phyloP scores from a whole-genome alignment of 2,329 filamentous ascomycete genomes.

The Gaeumannomyces sp. region DNA sequence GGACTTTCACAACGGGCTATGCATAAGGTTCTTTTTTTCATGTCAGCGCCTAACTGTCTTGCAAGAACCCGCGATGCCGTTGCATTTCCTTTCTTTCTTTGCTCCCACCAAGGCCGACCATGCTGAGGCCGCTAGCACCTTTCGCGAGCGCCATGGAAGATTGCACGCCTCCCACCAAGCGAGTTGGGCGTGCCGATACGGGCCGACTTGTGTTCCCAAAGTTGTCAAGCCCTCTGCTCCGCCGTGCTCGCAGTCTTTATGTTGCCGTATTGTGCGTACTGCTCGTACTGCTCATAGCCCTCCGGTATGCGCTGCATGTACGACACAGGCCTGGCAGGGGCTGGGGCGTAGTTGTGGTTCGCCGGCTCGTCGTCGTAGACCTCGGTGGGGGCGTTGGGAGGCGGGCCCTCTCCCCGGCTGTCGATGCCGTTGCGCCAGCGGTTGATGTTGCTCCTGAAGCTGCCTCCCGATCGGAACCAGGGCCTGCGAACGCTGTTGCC shows the following conservation, averaged over 20 bases:
- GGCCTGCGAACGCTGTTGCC: conserved; percentile 1
- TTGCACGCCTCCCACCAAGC: not conserved
- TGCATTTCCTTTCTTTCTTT: not conserved
- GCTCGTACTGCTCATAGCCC: not conserved
- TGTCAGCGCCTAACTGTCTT: too few species aligned
- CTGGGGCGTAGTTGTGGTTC: conserved; percentile 4
- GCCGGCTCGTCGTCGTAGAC: conserved; percentile 3
- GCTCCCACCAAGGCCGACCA: not conserved
- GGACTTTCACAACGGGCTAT: too few species aligned
- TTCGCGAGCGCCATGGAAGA: not conserved
- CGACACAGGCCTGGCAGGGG: not conserved
- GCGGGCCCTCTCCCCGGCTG: not conserved
- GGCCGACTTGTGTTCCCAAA: not conserved
- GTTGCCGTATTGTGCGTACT: not conserved
- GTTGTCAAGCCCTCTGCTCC: not conserved
- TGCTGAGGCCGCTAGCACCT: not conserved
- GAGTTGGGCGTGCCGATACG: not conserved
- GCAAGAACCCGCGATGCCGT: too few species aligned
- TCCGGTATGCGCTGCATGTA: conserved; percentile 4
- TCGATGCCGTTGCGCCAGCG: conserved; percentile 8
- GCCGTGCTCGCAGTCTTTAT: not conserved
- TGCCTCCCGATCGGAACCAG: conserved; percentile 5
- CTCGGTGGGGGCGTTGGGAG: not conserved
- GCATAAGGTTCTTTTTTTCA: too few species aligned
- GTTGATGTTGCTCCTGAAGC: conserved; percentile 7